A percentile compares a stretch with the other conserved stretches of the same genome.
Evolutionary conservation across 306 rosid genomes (phyloP).

Genomic region (Castanospermum australe): DNA sequence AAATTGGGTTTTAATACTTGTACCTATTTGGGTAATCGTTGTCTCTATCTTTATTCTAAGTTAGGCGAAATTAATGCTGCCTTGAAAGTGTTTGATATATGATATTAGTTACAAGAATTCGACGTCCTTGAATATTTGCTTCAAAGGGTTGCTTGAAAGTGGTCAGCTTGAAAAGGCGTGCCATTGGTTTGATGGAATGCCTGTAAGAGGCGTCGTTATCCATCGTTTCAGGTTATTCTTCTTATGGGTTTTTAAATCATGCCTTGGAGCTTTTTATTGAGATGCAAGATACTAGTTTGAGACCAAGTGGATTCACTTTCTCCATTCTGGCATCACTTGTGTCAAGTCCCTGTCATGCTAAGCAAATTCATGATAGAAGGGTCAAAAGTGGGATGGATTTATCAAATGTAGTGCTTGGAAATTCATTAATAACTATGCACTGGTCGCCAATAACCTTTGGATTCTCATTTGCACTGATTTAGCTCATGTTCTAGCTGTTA

Average conservation of each 20-base stretch:
- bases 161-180: constrained; percentile 33
- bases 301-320: constrained; percentile 51
- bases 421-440: too few species aligned
- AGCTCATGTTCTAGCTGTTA: too few species aligned
- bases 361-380: too few species aligned
- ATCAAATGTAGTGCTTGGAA: too few species aligned
- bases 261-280: constrained; percentile 30
- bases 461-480: too few species aligned
- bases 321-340: constrained; percentile 45
- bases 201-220: constrained; percentile 53
- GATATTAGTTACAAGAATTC: constrained; percentile 44
- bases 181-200: constrained; percentile 54
- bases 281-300: constrained; percentile 45
- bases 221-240: constrained; percentile 46
- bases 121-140: constrained; percentile 49
- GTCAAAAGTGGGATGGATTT: too few species aligned
- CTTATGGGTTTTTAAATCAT: constrained; percentile 30
- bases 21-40: constrained; percentile 58
- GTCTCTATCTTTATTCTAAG: constrained; percentile 40
- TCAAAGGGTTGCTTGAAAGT: constrained; percentile 37
- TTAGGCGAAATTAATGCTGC: constrained; percentile 36
- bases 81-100: constrained; percentile 34
- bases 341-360: too few species aligned
- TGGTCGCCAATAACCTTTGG: too few species aligned
- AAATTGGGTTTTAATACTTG: constrained; percentile 47